Base-by-base conservation (phyloP, 768 basidiomycete genomes). In the Phanerochaete sordida region DNA sequence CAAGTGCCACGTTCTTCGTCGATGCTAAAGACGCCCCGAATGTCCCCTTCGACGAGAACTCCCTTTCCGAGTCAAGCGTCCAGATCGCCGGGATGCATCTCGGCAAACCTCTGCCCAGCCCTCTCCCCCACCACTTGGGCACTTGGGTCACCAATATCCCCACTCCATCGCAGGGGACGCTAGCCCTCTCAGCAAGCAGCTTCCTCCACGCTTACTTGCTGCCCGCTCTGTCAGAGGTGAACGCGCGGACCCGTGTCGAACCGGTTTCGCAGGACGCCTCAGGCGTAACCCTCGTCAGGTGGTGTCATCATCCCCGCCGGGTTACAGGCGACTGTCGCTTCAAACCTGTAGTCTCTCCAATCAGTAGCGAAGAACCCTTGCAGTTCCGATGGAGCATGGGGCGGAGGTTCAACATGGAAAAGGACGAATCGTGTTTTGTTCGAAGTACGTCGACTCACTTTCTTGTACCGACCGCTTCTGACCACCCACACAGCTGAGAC, bases 191-290 rank as follows among this genome's bases (percentile, higher is more conserved):
- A n/a, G 57, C 58, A n/a, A 27, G 48, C 23, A 54, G 61, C 35
- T 70, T 71, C 64, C 54, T 71, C 21, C 61, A 68, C 26, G 55
- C 56, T 13, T 35, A 31, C 16, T 45, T 72, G 33, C 65, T 70
- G 33, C 39, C 48, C n/a, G 43, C 58, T 15, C 62, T 72, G 4
- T 47, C 62, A 15, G 48, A 53, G 16, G 60, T 72, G 57, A 72
- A 72, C 46, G 57, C 55, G 12, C 49, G 47, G 19, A 72, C 70
- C 2, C 69, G 69, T 13, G 48, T 72, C 31, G 60, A 70, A 15
- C 68, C 50, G 56, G 35, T 35, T 59, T 61, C 5, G 24, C 3
- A 60, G 56, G 46, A 63, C 62, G 24, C 35, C 45, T 43, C 62
- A 62, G 48, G 55, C n/a, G 54, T 66, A 26, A 43, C 63, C 27